phyloP scores from a whole-genome alignment of 179 eudicot species.

The Nepenthes alata region DNA sequence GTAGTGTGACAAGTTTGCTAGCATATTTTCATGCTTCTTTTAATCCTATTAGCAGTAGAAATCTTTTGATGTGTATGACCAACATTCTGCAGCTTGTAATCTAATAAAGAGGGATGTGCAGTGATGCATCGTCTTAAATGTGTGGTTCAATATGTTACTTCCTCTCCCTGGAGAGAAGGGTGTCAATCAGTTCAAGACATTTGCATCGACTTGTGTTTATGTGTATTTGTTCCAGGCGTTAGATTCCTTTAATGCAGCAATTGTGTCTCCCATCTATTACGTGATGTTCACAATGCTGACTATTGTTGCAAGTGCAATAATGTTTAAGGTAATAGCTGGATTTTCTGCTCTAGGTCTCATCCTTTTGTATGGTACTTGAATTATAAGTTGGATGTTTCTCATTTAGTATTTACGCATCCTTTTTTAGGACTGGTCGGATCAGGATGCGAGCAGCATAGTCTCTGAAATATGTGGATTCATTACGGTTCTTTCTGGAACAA shows the following conservation, averaged over 20 bases:
- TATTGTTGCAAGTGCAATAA: constrained; percentile 64
- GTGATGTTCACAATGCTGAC: constrained; percentile 85
- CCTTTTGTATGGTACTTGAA: background rate
- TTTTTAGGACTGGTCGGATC: constrained; percentile 74
- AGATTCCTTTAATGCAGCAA: constrained; percentile 74
- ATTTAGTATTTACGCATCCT: background rate
- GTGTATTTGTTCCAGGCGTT: constrained; percentile 39
- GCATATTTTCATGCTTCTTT: no score
- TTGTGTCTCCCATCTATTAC: constrained; percentile 82
- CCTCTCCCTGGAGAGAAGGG: no score
- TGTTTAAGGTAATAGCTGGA: constrained; percentile 58
- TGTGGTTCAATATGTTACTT: no score
- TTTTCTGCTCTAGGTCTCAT: background rate
- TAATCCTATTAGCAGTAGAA: no score
- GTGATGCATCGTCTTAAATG: no score
- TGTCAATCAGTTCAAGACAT: background rate
- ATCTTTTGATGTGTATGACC: no score
- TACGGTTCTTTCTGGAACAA: constrained; percentile 68
- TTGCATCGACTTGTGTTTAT: background rate
- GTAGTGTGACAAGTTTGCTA: no score
- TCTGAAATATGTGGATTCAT: constrained; percentile 86
- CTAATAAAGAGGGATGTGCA: no score
- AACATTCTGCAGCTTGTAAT: no score
- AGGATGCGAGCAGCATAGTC: constrained; percentile 69
- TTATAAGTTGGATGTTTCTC: background rate